These are phyloP conservation scores for Heimioporus retisporus DNA, from an alignment of 1,284 basidiomycete genomes.

Conservation along the genomic window DNA sequence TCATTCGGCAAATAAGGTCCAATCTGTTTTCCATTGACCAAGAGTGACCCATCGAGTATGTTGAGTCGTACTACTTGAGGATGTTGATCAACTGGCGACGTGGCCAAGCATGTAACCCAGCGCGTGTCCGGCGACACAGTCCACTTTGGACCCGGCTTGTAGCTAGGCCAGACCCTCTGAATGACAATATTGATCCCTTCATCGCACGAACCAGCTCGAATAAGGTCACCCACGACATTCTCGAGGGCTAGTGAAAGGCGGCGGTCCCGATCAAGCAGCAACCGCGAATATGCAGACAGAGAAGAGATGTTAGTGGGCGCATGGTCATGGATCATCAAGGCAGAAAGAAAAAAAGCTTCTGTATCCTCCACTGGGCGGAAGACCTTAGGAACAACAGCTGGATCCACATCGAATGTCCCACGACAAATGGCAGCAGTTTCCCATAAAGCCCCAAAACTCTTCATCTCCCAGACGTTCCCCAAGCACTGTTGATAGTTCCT, in stretches of 20 bases:
- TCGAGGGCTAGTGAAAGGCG: conserved; percentile 43
- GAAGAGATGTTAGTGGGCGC: conserved; percentile 21
- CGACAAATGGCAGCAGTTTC: conserved; percentile 51
- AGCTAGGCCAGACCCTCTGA: conserved; percentile 47
- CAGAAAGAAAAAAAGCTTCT: conserved; percentile 46
- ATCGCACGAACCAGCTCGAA: conserved; percentile 28
- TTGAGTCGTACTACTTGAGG: conserved; percentile 49
- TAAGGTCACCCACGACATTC: conserved; percentile 19
- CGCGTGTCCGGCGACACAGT: conserved; percentile 31
- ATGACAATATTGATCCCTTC: conserved; percentile 47
- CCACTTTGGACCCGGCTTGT: conserved; percentile 47
- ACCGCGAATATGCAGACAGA: conserved; percentile 17
- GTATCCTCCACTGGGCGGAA: conserved; percentile 40
- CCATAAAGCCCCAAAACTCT: conserved; percentile 41
- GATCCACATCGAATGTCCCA: conserved; percentile 51
- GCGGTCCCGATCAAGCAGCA: conserved; percentile 40
- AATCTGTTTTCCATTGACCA: conserved; percentile 53
- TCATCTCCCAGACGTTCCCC: conserved; percentile 30
- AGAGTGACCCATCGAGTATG: conserved; percentile 51
- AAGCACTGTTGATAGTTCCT: conserved; percentile 40
- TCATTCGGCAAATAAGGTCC: conserved; percentile 46
- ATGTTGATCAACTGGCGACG: conserved; percentile 7
- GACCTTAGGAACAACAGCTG: conserved; percentile 25
- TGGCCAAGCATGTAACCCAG: conserved; percentile 48
- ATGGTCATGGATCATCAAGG: conserved; percentile 47